A percentile compares a stretch with the other conserved stretches of the same genome.
These are phyloP conservation scores for Neurospora sublineolata DNA, from an alignment of 495 filamentous ascomycete genomes.

Conservation along the genomic window DNA sequence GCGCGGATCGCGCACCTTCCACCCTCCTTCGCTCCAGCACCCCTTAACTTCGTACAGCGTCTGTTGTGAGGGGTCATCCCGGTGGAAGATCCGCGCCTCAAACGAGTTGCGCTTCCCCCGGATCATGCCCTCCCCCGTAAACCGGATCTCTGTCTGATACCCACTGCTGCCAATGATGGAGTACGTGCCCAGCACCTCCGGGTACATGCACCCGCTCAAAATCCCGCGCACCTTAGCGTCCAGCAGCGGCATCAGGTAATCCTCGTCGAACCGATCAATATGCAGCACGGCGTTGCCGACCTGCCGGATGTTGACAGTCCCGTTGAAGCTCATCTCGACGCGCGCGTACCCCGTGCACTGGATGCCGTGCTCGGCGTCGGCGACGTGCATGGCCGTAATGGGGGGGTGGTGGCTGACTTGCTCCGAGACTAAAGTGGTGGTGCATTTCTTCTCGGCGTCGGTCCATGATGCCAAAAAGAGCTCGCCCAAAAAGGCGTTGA, in stretches of 20 bases:
- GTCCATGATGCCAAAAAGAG: slow-evolving; percentile 76
- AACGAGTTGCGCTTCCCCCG: slow-evolving; percentile 26
- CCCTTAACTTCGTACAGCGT: slow-evolving; percentile 24
- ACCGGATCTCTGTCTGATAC: slow-evolving; percentile 26
- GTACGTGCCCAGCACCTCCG: slow-evolving; percentile 28
- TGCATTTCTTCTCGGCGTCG: slow-evolving; percentile 90
- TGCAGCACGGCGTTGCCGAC: slow-evolving; percentile 59
- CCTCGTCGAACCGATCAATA: slow-evolving; percentile 37
- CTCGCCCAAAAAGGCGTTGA: slow-evolving; percentile 91
- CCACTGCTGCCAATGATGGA: slow-evolving; percentile 25
- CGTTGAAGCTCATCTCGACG: slow-evolving; percentile 73
- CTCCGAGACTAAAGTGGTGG: slow-evolving; percentile 91
- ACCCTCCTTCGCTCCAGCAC: slow-evolving; percentile 29
- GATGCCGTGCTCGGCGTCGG: slow-evolving; percentile 63
- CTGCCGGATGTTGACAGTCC: slow-evolving; percentile 70
- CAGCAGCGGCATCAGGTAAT: slow-evolving; percentile 38
- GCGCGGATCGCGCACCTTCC: slow-evolving; percentile 22
- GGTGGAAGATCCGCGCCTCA: slow-evolving; percentile 14
- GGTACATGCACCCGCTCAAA: slow-evolving; percentile 30
- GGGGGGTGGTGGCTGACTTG: slow-evolving; percentile 98
- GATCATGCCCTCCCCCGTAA: slow-evolving; percentile 25
- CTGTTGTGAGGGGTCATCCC: slow-evolving; percentile 8
- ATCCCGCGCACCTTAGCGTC: slow-evolving; percentile 34
- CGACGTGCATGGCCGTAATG: slow-evolving; percentile 74
- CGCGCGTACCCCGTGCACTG: slow-evolving; percentile 76